Base-by-base conservation (phyloP, 331 rosid species). In the Pyrus hybrid region DNA sequence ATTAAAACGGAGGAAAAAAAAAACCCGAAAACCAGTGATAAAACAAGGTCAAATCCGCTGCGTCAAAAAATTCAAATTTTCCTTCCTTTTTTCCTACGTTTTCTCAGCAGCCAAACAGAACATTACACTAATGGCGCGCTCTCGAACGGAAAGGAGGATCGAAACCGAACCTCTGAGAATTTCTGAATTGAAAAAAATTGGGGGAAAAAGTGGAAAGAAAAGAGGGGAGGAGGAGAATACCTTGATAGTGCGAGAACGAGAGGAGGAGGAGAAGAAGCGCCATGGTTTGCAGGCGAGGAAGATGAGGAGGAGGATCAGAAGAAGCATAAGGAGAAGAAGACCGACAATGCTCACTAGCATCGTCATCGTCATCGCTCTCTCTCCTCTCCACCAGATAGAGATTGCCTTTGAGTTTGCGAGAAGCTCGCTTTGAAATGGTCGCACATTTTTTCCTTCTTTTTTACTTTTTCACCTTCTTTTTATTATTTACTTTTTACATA, bases 381-480 rank as follows among this genome's bases (percentile, higher is more conserved):
- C 85, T 82, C 87, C 75, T 28, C 84, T 81, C 87, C 82, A 74
- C 81, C 71, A 76, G 80, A 71, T 76, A 33, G 78, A 74, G 88
- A 86, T 85, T 85, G 90, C 82, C 71, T 87, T 77, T 81, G 87
- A 80, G 83, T 85, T 88, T 77, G 88, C 96, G 96, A 87, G 66
- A 90, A 88, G 78, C 69, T 85, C 93, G 98, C 97, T 78, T 90
- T 90, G 93, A 90, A 90, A 90, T 77, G 85, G 93, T 92, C 97
- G 84, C 90, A 23, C 69, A 2, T 2, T 25, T 2, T 33, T 5
- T 75, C 9, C 37, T 43, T 11, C 18, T 22, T 73, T 5, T 23
- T 53, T 11, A 28, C 20, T 30, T 7, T 41, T 29, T 30, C 33
- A 63, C 45, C 20, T 30, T 2, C 20, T 63, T n/a, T 7, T 63